Base-by-base conservation (phyloP, 169 alveolate species). In the Plasmodium gaboni region DNA sequence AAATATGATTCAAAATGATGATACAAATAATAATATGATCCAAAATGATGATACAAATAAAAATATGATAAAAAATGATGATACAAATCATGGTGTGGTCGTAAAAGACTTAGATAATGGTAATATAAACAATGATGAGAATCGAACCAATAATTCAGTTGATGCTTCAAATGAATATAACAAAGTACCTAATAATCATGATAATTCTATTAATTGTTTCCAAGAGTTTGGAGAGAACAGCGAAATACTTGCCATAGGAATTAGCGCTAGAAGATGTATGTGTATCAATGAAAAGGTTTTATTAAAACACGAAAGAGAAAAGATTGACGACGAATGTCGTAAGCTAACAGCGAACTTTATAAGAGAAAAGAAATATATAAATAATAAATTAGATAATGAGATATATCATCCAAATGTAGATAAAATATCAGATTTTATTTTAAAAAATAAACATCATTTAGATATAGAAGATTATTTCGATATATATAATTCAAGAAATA, bases 401-500 rank as follows among this genome's bases (percentile, higher is more conserved):
- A 59, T 44, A 12, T 74, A 80, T 13, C 63, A 71, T n/a, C 26
- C 64, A 7, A 72, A 86, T 17, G 10, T 24, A 2, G 89, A 76
- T 17, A 93, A 76, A 74, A 64, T 89, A 46, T 87, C 95, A 0
- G 61, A 92, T 60, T 91, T 87, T 57, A 87, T 73, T 26, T 74
- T 90, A 44, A 92, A 92, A 26, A 74, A 93, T 28, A 76, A 57
- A 44, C 67, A 91, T 2, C 71, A 51, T 46, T 87, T 88, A 55
- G 88, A 68, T 53, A 19, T 72, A 19, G 89, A 60, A 19, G 94
- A 88, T 60, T 94, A 94, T 72, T 83, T 87, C 46, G 76, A 64
- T 32, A 86, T 92, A 10, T 88, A 83, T 9, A 73, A 87, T 22
- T 87, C 86, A 0, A 86, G 78, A 17, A 68, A 83, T 28, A 89